Base-by-base conservation (phyloP, 2,329 filamentous ascomycete species). In the Diplodia mutila region DNA sequence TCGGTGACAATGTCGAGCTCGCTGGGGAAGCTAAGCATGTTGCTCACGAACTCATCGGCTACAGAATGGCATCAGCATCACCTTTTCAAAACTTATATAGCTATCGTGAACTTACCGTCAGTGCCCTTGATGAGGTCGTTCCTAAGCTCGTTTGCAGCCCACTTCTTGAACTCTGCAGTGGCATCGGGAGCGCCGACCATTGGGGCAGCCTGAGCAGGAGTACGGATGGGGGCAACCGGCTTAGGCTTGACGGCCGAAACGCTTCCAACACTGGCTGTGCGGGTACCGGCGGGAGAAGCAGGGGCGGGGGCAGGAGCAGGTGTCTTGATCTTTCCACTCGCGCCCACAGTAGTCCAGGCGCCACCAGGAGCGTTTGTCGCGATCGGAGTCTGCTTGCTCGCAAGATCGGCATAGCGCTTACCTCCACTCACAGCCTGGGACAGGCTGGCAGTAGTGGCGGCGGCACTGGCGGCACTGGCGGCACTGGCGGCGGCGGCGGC, bases 271-370 rank as follows among this genome's bases (percentile, higher is more conserved):
- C 83, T 85, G 46, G 81, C 77, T n/a, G 85, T 80, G 49, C 86
- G 78, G 29, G 78, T 78, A 4, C 80, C 78, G 27, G 83, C 77
- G 64, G 82, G 79, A 23, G 80, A 72, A 85, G 71, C 81, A 70
- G 85, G 83, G 16, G 88, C 85, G 0, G 84, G 86, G 3, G 85
- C 86, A 4, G 84, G 86, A 3, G 85, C 86, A 6, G 92, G 91
- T 32, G 87, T 82, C 83, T 97, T 98, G 61, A 91, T 87, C 82
- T 97, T 99, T 16, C 95, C 95, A 71, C 94, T 90, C 39, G 94
- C 93, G 57, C 95, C 95, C 49, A 99, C 94, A 0, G 94, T 98
- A 12, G 94, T 94, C 95, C 95, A 99, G 1, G 93, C 93, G 67
- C 85, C 83, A 67, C 84, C 82, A 5, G 74, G 72, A 55, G 80